A percentile compares a stretch with the other conserved stretches of the same genome.
These are phyloP conservation scores for Penicillium maclennaniae DNA, from an alignment of 495 filamentous ascomycete genomes.

Conservation along the genomic window DNA sequence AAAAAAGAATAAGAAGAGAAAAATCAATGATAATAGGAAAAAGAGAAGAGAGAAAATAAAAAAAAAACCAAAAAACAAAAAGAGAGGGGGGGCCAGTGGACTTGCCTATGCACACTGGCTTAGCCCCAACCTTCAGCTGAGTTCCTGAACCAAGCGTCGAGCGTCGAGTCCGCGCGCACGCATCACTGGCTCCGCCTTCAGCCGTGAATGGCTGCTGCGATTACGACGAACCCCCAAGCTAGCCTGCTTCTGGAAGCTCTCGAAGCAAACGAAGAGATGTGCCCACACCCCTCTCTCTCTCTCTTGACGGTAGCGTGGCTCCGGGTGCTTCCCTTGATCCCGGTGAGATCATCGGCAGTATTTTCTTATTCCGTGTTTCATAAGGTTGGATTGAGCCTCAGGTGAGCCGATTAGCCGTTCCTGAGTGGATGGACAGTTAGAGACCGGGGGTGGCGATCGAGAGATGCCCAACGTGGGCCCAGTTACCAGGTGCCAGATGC, in stretches of 20 bases:
- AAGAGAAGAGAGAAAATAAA: not conserved
- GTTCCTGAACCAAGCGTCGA: constrained; percentile 8
- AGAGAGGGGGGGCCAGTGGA: constrained; percentile 8
- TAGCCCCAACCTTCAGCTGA: constrained; percentile 28
- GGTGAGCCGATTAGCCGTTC: constrained; percentile 11
- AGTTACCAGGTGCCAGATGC: too few relatives aligned
- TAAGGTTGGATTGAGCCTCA: constrained; percentile 16
- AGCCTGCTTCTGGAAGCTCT: constrained; percentile 27
- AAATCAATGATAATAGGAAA: not conserved
- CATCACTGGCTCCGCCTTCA: not conserved
- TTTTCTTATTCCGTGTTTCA: constrained; percentile 5
- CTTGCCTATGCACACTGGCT: constrained; percentile 14
- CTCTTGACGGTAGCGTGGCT: not conserved
- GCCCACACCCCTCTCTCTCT: too few relatives aligned
- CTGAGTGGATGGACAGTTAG: not conserved
- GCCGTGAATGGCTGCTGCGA: constrained; percentile 10
- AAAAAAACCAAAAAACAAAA: not conserved
- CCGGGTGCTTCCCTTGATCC: constrained; percentile 1
- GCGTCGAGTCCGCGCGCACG: constrained; percentile 2
- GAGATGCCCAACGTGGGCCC: not conserved
- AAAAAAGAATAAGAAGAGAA: too few relatives aligned
- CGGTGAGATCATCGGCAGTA: constrained; percentile 4
- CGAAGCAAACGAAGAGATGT: not conserved
- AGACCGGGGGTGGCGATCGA: not conserved
- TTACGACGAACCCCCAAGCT: constrained; percentile 18